Evolutionary conservation across 345 rosid genomes (phyloP).

Genomic region (Pistacia atlantica): DNA sequence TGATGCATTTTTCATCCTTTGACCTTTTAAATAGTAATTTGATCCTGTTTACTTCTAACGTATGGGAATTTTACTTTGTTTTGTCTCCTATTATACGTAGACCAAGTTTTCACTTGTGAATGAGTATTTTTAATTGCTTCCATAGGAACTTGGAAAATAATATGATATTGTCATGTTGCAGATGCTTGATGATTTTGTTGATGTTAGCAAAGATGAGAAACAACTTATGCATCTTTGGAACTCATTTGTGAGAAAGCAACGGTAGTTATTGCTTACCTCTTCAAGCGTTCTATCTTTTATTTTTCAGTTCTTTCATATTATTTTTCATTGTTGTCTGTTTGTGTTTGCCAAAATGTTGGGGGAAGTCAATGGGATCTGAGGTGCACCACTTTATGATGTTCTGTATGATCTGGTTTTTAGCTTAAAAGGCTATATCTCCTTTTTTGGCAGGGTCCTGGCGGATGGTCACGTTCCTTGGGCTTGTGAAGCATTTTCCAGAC

Average conservation of each 20-base stretch:
- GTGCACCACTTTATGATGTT: conserved; percentile 8
- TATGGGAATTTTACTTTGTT: not conserved
- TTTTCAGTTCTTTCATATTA: conserved; percentile 1
- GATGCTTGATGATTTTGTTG: conserved; percentile 99
- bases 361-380: conserved; percentile 2
- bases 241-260: conserved; percentile 83
- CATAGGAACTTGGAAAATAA: conserved; percentile 13
- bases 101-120: no score
- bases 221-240: conserved; percentile 91
- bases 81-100: not conserved
- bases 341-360: conserved; percentile 12
- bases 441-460: conserved; percentile 63
- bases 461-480: conserved; percentile 96
- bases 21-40: not conserved
- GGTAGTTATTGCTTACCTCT: conserved; percentile 32
- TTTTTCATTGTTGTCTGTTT: conserved; percentile 2
- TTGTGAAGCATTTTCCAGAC: conserved; percentile 80
- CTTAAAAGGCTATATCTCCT: not conserved
- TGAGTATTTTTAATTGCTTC: not conserved
- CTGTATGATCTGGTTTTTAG: conserved; percentile 1
- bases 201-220: conserved; percentile 81
- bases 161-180: conserved; percentile 39
- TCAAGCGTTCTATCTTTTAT: not conserved
- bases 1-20: not conserved
- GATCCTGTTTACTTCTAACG: not conserved